Conservation (phyloP, 169 alveolate genomes). For the Cystoisospora suis region DNA sequence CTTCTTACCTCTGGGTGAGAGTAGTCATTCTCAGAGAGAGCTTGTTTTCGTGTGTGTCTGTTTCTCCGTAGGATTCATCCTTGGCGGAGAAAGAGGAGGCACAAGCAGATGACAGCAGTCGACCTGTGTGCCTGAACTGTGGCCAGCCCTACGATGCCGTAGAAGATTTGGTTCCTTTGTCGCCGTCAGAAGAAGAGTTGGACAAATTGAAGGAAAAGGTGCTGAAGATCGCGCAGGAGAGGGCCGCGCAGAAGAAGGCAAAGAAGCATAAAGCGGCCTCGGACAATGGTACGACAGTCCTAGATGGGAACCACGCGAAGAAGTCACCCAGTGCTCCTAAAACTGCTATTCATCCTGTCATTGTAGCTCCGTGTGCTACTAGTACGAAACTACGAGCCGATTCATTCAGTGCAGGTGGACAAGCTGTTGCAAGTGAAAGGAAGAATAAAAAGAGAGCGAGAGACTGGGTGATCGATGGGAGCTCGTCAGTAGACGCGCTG, state of each 20-base stretch:
- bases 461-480: conserved; percentile 30
- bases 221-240: conserved; percentile 6
- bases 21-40: too few relatives aligned
- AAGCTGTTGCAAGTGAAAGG: not conserved
- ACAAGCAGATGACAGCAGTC: too few relatives aligned
- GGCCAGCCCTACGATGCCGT: conserved; percentile 57
- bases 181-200: conserved; percentile 57
- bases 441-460: not conserved
- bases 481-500: not conserved
- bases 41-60: too few relatives aligned
- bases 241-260: conserved; percentile 36
- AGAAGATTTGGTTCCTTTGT: conserved; percentile 56
- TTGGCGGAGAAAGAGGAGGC: not conserved
- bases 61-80: not conserved
- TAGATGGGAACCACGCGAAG: not conserved
- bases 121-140: conserved; percentile 37
- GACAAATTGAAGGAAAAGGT: conserved; percentile 29
- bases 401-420: not conserved
- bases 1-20: too few relatives aligned
- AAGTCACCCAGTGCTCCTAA: not conserved
- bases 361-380: conserved; percentile 29
- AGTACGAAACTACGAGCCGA: conserved; percentile 26
- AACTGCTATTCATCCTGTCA: not conserved
- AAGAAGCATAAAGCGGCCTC: conserved; percentile 19
- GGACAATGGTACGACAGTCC: not conserved